These are phyloP conservation scores for Capronia epimyces DNA, from an alignment of 2,329 filamentous ascomycete species.

Conservation along the genomic window DNA sequence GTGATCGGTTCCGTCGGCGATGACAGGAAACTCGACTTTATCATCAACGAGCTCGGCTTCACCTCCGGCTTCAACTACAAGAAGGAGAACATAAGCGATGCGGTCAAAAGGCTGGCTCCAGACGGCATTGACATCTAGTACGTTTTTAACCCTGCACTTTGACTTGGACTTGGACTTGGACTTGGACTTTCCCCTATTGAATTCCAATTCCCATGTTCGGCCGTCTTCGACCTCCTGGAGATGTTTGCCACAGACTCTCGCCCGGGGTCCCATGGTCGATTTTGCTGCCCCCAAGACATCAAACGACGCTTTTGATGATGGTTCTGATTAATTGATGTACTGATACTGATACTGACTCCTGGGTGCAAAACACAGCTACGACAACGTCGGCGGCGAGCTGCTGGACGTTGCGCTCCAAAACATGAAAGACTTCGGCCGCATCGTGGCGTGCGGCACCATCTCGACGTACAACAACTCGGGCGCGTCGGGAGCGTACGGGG, in stretches of 20 bases:
- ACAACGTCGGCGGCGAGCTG: slow-evolving; percentile 65
- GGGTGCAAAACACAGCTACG: too few species aligned
- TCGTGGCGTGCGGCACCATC: slow-evolving; percentile 55
- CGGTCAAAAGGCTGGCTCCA: slow-evolving; percentile 60
- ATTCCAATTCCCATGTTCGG: too few species aligned
- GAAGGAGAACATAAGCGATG: slow-evolving; percentile 59
- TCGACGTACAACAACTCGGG: slow-evolving; percentile 53
- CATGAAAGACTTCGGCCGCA: slow-evolving; percentile 57
- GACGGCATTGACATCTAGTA: slow-evolving; percentile 65
- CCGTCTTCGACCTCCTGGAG: too few species aligned
- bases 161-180: too few species aligned
- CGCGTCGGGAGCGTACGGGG: slow-evolving; percentile 51
- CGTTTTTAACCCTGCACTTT: too few species aligned
- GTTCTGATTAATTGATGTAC: too few species aligned
- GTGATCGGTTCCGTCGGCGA: slow-evolving; percentile 68
- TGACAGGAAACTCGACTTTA: slow-evolving; percentile 66
- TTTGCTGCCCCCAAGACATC: too few species aligned
- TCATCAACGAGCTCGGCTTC: slow-evolving; percentile 58
- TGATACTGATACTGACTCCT: too few species aligned
- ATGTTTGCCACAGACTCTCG: too few species aligned
- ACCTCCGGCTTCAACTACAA: slow-evolving; percentile 73
- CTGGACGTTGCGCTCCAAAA: slow-evolving; percentile 56
- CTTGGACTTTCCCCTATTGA: too few species aligned
- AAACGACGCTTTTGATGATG: too few species aligned
- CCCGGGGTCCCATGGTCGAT: too few species aligned